Evolutionary conservation across 164 flowering plant genomes (phyloP).

Genomic region (Amborella trichopoda): DNA sequence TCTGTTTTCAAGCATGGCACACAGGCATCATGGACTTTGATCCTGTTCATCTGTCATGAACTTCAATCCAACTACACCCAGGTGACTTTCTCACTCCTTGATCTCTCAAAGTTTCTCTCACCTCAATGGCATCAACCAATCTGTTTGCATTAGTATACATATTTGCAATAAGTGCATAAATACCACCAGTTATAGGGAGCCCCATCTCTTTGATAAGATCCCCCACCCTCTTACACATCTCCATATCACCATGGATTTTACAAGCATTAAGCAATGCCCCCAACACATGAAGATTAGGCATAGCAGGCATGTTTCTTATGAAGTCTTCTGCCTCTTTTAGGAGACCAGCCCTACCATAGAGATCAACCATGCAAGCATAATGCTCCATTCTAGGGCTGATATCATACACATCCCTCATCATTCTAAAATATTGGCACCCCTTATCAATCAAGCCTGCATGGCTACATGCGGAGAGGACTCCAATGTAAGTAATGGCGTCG

Average conservation of each 20-base stretch:
- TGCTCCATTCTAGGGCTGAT: constrained; percentile 32
- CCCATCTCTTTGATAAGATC: constrained; percentile 23
- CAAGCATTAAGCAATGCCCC: constrained; percentile 37
- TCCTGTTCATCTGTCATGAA: too few relatives aligned
- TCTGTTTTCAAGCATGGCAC: too few relatives aligned
- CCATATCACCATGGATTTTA: constrained; percentile 19
- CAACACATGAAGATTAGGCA: constrained; percentile 41
- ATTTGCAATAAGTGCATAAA: constrained; percentile 33
- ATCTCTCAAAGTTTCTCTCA: constrained; percentile 24
- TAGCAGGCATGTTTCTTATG: constrained; percentile 27
- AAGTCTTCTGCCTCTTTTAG: constrained; percentile 28
- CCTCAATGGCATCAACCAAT: constrained; percentile 29
- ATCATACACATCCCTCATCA: constrained; percentile 19
- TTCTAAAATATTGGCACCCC: constrained; percentile 21
- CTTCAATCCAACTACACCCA: constrained; percentile 43
- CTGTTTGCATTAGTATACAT: constrained; percentile 28
- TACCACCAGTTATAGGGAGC: constrained; percentile 38
- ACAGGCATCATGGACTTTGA: too few relatives aligned
- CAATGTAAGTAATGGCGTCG: constrained; percentile 29
- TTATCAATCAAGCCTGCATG: constrained; percentile 38
- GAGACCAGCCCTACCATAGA: constrained; percentile 30
- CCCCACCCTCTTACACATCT: constrained; percentile 24
- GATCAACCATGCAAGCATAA: constrained; percentile 36
- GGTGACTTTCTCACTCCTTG: constrained; percentile 25
- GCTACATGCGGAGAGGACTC: constrained; percentile 31